A percentile compares a stretch with the other conserved stretches of the same genome.
phyloP scores from a whole-genome alignment of 148 eudicot species.

The Nyssa sinensis region DNA sequence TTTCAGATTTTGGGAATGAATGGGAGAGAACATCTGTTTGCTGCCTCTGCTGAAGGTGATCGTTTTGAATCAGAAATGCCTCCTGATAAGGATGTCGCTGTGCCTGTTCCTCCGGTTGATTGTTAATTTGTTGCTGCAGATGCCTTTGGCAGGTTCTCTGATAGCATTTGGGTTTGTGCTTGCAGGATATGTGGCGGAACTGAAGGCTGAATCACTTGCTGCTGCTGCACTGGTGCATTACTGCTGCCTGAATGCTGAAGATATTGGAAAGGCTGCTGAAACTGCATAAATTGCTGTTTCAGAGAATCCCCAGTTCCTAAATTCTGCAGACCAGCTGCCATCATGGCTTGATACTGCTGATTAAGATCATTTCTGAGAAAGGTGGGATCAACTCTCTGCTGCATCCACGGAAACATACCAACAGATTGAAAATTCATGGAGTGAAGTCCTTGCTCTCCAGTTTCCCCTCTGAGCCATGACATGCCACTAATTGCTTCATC shows the following conservation, averaged over 20 bases:
- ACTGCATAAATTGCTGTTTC: conserved; percentile 60
- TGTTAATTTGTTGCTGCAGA: conserved; percentile 38
- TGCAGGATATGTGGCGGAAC: conserved; percentile 46
- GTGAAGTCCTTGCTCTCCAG: conserved; percentile 59
- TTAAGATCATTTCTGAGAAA: conserved; percentile 46
- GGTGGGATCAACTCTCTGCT: conserved; percentile 54
- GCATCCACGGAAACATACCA: conserved; percentile 81
- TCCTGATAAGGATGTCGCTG: conserved; percentile 50
- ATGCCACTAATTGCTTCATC: conserved; percentile 57
- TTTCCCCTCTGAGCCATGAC: conserved; percentile 74
- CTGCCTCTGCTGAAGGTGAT: conserved; percentile 50
- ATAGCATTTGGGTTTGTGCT: conserved; percentile 55
- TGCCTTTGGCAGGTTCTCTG: conserved; percentile 39
- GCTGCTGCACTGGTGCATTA: conserved; percentile 51
- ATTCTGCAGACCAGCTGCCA: conserved; percentile 56
- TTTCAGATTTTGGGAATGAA: conserved; percentile 46
- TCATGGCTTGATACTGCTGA: conserved; percentile 74
- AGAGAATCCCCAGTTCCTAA: conserved; percentile 48
- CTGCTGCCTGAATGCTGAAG: conserved; percentile 54
- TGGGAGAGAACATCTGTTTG: conserved; percentile 35
- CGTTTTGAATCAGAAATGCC: conserved; percentile 38
- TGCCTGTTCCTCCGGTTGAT: conserved; percentile 36
- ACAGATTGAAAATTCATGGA: conserved; percentile 56
- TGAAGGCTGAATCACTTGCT: conserved; percentile 43
- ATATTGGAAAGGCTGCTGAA: conserved; percentile 67